phyloP scores from a whole-genome alignment of 2,329 filamentous ascomycete species.

The Clarireedia paspali region DNA sequence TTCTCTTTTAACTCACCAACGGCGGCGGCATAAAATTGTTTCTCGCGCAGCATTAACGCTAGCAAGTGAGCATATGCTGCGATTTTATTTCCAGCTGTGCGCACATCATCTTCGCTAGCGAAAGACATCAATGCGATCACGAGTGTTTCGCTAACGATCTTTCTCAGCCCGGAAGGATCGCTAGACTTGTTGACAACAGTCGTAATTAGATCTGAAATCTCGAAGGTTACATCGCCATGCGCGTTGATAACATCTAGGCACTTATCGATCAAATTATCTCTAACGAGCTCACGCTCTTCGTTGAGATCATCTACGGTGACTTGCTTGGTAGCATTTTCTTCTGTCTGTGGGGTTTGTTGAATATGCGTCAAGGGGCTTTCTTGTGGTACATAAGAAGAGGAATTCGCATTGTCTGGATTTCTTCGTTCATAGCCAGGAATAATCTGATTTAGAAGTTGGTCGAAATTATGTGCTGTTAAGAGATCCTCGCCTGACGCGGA shows the following conservation, averaged over 20 bases:
- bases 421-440: conserved; percentile 1
- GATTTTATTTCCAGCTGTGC: conserved; percentile 51
- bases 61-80: conserved; percentile 89
- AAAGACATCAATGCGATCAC: conserved; percentile 75
- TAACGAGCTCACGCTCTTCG: conserved; percentile 62
- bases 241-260: conserved; percentile 84
- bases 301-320: conserved; percentile 74
- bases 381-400: background rate
- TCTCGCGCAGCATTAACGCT: conserved; percentile 78
- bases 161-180: conserved; percentile 48
- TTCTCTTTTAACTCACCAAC: conserved; percentile 68
- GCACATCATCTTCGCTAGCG: conserved; percentile 49
- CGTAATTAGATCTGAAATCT: conserved; percentile 79
- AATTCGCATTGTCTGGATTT: background rate
- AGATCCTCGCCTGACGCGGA: conserved; percentile 1
- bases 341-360: conserved; percentile 2
- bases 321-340: conserved; percentile 13
- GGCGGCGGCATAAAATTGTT: conserved; percentile 70
- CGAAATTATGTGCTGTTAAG: conserved; percentile 13
- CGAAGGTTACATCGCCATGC: conserved; percentile 82
- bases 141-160: conserved; percentile 75
- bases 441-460: conserved; percentile 15
- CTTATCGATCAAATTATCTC: conserved; percentile 75
- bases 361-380: conserved; percentile 6
- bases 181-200: conserved; percentile 57